Evolutionary conservation across 495 filamentous ascomycete species (phyloP).

Genomic region (Annulohypoxylon nitens): DNA sequence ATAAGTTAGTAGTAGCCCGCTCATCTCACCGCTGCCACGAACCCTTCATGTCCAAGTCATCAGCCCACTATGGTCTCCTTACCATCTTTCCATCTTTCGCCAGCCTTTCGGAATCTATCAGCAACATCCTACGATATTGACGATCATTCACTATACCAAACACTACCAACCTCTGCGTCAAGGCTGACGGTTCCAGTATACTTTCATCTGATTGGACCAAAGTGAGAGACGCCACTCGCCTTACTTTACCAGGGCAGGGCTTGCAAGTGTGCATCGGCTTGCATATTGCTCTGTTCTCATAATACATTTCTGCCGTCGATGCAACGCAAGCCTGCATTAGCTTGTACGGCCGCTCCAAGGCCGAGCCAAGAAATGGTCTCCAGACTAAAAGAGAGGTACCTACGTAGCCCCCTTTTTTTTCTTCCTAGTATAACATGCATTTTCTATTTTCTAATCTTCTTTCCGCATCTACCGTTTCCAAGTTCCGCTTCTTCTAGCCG

Average conservation of each 20-base stretch:
- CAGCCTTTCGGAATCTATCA: constrained; percentile 18
- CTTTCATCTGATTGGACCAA: constrained; percentile 45
- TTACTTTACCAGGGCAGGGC: constrained; percentile 52
- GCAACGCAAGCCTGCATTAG: constrained; percentile 48
- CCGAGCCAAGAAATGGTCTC: constrained; percentile 32
- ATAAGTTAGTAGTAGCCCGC: not conserved
- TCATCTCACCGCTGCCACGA: not conserved
- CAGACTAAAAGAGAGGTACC: not conserved
- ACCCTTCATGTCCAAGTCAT: constrained; percentile 2
- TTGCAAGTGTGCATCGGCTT: constrained; percentile 46
- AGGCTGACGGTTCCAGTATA: constrained; percentile 35
- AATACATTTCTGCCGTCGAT: constrained; percentile 47
- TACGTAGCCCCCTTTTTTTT: constrained; percentile 1
- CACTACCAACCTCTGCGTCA: constrained; percentile 11
- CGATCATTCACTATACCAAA: constrained; percentile 19
- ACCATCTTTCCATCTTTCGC: not conserved
- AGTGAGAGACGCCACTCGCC: constrained; percentile 49
- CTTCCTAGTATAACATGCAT: not conserved
- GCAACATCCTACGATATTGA: constrained; percentile 2
- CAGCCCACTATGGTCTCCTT: not conserved
- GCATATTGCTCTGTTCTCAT: constrained; percentile 44
- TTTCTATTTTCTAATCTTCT: not conserved
- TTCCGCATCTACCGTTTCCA: constrained; percentile 25
- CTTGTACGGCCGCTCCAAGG: constrained; percentile 32
- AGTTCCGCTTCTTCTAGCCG: not conserved